These are phyloP conservation scores for Ziziphus jujuba DNA, from an alignment of 306 rosid genomes.

Conservation along the genomic window DNA sequence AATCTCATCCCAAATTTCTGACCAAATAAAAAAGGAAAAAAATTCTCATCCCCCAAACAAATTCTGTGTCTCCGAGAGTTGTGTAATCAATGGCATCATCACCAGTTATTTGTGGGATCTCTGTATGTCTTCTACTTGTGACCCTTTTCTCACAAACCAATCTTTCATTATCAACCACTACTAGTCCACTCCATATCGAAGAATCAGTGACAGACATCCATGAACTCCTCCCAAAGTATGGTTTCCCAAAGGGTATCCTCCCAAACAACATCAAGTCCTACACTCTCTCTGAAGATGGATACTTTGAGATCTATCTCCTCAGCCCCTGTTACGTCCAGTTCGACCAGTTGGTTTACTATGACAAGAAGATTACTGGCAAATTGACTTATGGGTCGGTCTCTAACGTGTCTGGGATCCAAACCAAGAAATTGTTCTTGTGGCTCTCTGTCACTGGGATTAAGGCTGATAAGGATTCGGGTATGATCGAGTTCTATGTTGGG, in stretches of 20 bases:
- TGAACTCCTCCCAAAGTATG: constrained; percentile 61
- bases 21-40: no score
- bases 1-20: no score
- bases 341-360: constrained; percentile 50
- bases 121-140: constrained; percentile 27
- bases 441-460: constrained; percentile 58
- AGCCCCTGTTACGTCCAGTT: constrained; percentile 57
- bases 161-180: constrained; percentile 10
- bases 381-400: constrained; percentile 49
- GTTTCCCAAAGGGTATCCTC: constrained; percentile 72
- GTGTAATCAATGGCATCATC: constrained; percentile 40
- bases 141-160: constrained; percentile 22
- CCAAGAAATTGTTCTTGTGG: constrained; percentile 61
- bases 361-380: constrained; percentile 46
- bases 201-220: constrained; percentile 43
- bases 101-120: constrained; percentile 12
- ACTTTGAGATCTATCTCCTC: constrained; percentile 48
- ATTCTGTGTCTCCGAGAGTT: background rate
- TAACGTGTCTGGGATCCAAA: constrained; percentile 67
- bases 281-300: constrained; percentile 53
- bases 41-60: background rate
- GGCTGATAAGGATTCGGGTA: constrained; percentile 31
- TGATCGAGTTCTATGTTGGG: constrained; percentile 57
- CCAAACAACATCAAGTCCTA: constrained; percentile 65
- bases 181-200: constrained; percentile 1